Evolutionary conservation across 768 basidiomycete species (phyloP).

Genomic region (Mycena belliarum): DNA sequence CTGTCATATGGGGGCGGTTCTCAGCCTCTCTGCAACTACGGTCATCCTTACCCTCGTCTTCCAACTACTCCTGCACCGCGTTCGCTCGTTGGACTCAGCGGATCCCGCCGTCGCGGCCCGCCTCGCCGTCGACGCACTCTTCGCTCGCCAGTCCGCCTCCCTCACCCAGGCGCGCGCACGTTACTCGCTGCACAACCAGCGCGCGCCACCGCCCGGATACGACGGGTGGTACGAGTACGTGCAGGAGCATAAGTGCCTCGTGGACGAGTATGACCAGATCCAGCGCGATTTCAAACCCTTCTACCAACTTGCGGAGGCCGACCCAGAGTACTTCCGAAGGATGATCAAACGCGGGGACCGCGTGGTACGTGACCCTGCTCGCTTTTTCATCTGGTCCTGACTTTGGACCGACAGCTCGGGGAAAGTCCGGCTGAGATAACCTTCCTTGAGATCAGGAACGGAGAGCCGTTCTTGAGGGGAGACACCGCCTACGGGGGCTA

Average conservation of each 20-base stretch:
- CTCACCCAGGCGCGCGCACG: constrained; percentile 4
- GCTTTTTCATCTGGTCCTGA: neutral
- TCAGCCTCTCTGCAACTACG: too few species aligned
- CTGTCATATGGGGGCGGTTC: too few species aligned
- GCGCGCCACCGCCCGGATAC: neutral
- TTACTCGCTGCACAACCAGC: neutral
- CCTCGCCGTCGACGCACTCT: neutral
- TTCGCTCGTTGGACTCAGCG: too few species aligned
- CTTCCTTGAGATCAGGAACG: neutral
- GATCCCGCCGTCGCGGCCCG: too few species aligned
- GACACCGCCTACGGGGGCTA: neutral
- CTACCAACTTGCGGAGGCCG: neutral
- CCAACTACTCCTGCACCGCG: too few species aligned
- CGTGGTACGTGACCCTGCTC: neutral
- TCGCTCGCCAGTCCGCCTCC: neutral
- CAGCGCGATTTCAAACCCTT: neutral
- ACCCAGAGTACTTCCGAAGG: neutral
- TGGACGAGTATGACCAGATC: neutral
- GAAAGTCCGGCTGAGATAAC: neutral
- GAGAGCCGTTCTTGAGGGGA: neutral
- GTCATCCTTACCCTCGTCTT: too few species aligned
- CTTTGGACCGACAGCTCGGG: neutral
- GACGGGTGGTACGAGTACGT: constrained; percentile 6
- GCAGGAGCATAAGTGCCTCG: neutral
- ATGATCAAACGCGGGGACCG: neutral